phyloP scores from a whole-genome alignment of 78 protist genomes.

The Thecamonas trahens region DNA sequence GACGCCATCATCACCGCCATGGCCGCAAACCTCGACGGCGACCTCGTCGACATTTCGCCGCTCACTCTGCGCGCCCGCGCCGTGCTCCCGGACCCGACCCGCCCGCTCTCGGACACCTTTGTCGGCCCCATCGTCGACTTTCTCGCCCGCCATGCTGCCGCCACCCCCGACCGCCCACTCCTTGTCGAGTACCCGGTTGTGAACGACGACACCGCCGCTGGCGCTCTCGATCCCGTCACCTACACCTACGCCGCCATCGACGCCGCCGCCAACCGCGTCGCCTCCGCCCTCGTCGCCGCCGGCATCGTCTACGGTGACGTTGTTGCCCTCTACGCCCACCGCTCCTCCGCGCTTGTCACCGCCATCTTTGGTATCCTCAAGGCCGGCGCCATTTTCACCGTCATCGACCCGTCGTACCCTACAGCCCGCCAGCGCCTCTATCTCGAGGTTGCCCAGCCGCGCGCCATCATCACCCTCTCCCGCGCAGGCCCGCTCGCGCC shows the following conservation, averaged over 20 bases:
- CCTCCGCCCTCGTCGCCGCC: conserved; percentile 24
- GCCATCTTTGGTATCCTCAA: conserved; percentile 63
- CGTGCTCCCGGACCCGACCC: conserved; percentile 9
- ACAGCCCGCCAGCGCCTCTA: not conserved
- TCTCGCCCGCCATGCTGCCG: not conserved
- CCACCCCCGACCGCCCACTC: not conserved
- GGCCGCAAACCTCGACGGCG: too few species aligned
- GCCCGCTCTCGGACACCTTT: conserved; percentile 5
- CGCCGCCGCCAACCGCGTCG: conserved; percentile 22
- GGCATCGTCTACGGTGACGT: conserved; percentile 38
- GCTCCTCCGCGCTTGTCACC: conserved; percentile 48
- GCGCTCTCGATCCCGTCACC: not conserved
- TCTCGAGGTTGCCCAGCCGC: conserved; percentile 14
- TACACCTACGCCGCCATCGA: conserved; percentile 23
- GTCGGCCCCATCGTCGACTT: conserved; percentile 1
- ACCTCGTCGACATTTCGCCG: too few species aligned
- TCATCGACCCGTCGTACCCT: conserved; percentile 70
- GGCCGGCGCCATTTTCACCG: conserved; percentile 57
- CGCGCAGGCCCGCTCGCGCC: conserved; percentile 7
- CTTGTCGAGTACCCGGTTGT: not conserved
- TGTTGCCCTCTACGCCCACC: conserved; percentile 56
- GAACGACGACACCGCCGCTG: not conserved
- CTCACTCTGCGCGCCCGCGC: not conserved
- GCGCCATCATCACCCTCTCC: not conserved
- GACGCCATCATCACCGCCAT: not conserved